Evolutionary conservation across 805 yeast species (phyloP), one percentile per base, ranked within the genome.

Genomic region (Candida xiaguanensis): DNA sequence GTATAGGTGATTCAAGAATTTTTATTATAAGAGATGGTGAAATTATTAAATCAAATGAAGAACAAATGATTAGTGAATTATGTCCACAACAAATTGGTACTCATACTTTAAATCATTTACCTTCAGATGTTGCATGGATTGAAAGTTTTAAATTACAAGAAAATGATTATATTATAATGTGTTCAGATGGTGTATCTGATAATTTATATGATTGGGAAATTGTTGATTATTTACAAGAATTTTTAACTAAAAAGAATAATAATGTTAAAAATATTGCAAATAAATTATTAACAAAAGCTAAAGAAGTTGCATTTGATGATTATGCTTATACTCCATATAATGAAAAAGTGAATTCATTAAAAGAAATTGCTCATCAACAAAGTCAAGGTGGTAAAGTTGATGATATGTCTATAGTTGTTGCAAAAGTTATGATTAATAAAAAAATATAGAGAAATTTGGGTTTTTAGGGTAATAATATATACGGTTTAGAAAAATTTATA

Each of bases 21-120:
- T 74, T 63, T 48, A 56, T 75, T n/a, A 62, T 75, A 16, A 53
- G 81, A 40, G 63, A 71, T 29, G 75, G 73, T 1, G 58, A 66
- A 33, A 56, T 75, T 15, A 53, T 71, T 13, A 55, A 53, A 29
- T 53, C 71, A 2, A 75, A 73, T 48, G 63, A 64, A 42, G 77
- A 70, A 42, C 78, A 72, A 45, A 63, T 74, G 64, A 59, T 65
- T 5, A 53, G 70, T 2, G 61, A 56, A 6, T 49, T 74, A 40
- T 75, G 80, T 51, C 81, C 81, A 5, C 62, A 67, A 44, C 81
- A 75, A 46, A 72, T 75, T 6, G 81, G 81, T 1, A 75, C 81
- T 0, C 77, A 73, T 29, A 62, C 72, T 5, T 49, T 63, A 19
- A 53, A 51, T 12, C 52, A 57, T 35, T 38, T 67, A 20, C 81